Evolutionary conservation across 1,139 yeast species (phyloP).

Genomic region (Blastobotrys elegans): DNA sequence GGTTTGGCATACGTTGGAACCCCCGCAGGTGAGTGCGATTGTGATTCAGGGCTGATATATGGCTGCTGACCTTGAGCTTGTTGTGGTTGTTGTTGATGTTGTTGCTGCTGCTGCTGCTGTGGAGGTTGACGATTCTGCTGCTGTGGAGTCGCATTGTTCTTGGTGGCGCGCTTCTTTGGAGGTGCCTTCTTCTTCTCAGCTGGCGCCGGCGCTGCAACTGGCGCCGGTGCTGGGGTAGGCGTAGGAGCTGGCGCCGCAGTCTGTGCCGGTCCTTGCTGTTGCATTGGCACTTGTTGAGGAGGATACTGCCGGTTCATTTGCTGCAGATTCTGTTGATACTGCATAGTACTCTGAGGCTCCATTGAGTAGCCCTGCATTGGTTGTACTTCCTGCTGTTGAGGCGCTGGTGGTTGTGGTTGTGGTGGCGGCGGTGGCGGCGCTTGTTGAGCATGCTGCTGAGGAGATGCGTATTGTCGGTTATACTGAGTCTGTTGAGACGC

Average conservation of each 20-base stretch:
- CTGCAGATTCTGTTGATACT: background rate
- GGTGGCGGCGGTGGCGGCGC: no score
- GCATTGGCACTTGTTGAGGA: background rate
- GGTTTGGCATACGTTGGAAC: constrained; percentile 28
- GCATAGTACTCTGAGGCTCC: constrained; percentile 11
- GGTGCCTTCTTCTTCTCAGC: constrained; percentile 1
- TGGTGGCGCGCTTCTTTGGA: constrained; percentile 3
- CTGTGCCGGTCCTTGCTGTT: background rate
- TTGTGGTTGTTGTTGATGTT: constrained; percentile 1
- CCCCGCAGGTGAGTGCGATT: constrained; percentile 24
- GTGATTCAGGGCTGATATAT: constrained; percentile 8
- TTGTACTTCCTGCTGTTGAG: no score
- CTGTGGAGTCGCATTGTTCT: constrained; percentile 2
- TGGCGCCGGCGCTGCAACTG: background rate
- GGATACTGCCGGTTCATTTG: background rate
- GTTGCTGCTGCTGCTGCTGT: constrained; percentile 7
- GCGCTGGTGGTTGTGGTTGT: no score
- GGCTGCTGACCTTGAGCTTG: constrained; percentile 9
- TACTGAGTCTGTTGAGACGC: constrained; percentile 4
- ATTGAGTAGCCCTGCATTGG: constrained; percentile 10
- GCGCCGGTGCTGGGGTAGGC: background rate
- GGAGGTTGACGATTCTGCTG: constrained; percentile 5
- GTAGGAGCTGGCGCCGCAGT: background rate
- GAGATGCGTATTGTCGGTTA: no score
- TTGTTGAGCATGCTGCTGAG: no score